These are phyloP conservation scores for Zoysia matrella DNA, from an alignment of 202 grass and related monocot genomes.

Conservation along the genomic window DNA sequence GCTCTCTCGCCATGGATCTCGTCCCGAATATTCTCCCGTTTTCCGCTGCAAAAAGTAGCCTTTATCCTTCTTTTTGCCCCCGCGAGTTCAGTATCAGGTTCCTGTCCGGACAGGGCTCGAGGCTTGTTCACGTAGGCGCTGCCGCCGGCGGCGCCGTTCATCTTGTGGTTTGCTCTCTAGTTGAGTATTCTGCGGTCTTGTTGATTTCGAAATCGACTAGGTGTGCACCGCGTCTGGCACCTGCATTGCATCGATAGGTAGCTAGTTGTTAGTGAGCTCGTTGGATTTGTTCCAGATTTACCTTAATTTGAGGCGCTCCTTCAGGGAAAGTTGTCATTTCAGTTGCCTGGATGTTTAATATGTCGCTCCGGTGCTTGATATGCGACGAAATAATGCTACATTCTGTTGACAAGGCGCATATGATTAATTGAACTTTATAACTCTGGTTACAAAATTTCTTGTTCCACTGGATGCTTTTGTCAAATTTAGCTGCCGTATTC, in stretches of 20 bases:
- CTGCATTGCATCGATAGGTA: slow-evolving; percentile 40
- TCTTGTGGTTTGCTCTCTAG: slow-evolving; percentile 10
- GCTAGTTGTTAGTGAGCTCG: background rate
- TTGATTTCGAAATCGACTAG: background rate
- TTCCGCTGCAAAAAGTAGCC: background rate
- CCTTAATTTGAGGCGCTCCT: slow-evolving; percentile 1
- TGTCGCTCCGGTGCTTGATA: background rate
- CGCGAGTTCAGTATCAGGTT: background rate
- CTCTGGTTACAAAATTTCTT: slow-evolving; percentile 3
- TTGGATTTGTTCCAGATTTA: slow-evolving; percentile 32
- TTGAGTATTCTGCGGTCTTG: background rate
- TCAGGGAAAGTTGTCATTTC: background rate
- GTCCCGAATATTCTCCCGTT: background rate
- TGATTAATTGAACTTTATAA: background rate
- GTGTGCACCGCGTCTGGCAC: background rate
- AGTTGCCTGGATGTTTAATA: background rate
- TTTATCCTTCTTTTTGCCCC: background rate
- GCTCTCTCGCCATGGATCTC: slow-evolving; percentile 35
- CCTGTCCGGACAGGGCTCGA: background rate
- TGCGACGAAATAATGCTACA: slow-evolving; percentile 20
- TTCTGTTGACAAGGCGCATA: background rate
- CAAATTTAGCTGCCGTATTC: background rate
- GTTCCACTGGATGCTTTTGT: background rate
- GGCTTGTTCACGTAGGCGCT: background rate
- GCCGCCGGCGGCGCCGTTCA: background rate